Base-by-base conservation (phyloP, 352 stramenopile genomes). In the Phytophthora podocarpi region DNA sequence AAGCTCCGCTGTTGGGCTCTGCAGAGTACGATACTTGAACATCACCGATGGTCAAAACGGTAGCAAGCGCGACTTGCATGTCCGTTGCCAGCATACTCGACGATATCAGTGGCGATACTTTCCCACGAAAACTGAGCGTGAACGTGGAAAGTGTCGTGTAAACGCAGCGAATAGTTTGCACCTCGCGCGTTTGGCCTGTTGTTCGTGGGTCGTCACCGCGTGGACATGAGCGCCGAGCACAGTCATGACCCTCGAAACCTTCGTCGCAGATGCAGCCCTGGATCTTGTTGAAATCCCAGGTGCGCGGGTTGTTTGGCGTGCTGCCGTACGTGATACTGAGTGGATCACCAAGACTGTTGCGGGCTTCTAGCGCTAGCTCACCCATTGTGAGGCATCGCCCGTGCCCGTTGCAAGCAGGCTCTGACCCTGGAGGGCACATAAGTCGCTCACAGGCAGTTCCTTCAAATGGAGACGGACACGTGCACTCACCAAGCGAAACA, bases 201-300 rank as follows among this genome's bases (percentile, higher is more conserved):
- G 85, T 92, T 56, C 72, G 72, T n/a, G 85, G 85, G 43, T 94
- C 76, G 47, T 91, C 85, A 26, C 82, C 85, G 11, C 63, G 74
- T 26, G 82, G 82, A 51, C 85, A 92, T 16, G 67, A 79, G 0
- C 82, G 65, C n/a, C 62, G 61, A 5, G 75, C 61, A 68, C 93
- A 98, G 60, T 97, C 88, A 59, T 97, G 85, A 23, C 88, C 87
- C 26, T 81, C 65, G 32, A 85, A 98, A 5, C 89, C 90, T 10
- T 54, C 46, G 61, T 98, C 90, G 68, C 91, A 98, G 23, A 87
- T 24, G 69, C 91, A 98, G 23, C 85, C 90, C n/a, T 91, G 70
- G 36, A 97, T 91, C 54, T 92, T 92, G 70, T 93, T 80, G 16
- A 80, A 81, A 59, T 97, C 91, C 91, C 91, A 98, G 5, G 80